Conservation (phyloP, 1,139 yeast genomes). For the Pichia cactophila region DNA sequence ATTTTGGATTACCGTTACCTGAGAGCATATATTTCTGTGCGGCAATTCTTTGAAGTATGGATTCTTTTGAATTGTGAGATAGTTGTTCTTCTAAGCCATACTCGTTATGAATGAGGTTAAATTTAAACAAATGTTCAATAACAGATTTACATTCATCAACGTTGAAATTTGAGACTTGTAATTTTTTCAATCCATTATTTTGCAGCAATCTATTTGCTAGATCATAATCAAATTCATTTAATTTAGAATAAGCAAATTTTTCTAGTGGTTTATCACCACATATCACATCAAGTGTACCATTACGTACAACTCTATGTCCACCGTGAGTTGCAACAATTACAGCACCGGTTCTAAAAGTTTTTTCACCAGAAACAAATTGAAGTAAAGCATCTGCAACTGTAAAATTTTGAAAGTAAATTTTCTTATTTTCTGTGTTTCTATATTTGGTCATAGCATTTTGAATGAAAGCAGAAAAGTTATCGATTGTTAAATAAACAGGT, state of each 20-base stretch:
- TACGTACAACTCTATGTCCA: slow-evolving; percentile 30
- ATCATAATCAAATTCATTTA: slow-evolving; percentile 44
- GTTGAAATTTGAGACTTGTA: slow-evolving; percentile 46
- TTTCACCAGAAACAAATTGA: slow-evolving; percentile 49
- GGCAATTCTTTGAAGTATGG: slow-evolving; percentile 29
- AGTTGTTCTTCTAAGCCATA: slow-evolving; percentile 29
- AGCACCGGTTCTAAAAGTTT: slow-evolving; percentile 50
- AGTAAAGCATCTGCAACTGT: slow-evolving; percentile 60
- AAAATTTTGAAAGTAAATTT: slow-evolving; percentile 55
- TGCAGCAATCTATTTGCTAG: slow-evolving; percentile 39
- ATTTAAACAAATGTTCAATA: slow-evolving; percentile 45
- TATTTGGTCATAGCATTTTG: slow-evolving; percentile 53
- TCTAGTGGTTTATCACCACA: slow-evolving; percentile 37
- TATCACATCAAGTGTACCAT: slow-evolving; percentile 54
- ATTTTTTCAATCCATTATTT: slow-evolving; percentile 32
- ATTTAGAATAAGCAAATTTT: slow-evolving; percentile 52
- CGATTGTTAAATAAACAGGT: slow-evolving; percentile 69
- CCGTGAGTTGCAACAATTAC: slow-evolving; percentile 59
- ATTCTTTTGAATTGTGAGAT: slow-evolving; percentile 10
- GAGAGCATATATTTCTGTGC: slow-evolving; percentile 52
- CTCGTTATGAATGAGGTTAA: slow-evolving; percentile 48
- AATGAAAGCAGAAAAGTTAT: slow-evolving; percentile 63
- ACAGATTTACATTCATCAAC: slow-evolving; percentile 48
- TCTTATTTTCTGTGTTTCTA: slow-evolving; percentile 48
- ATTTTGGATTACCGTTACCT: slow-evolving; percentile 79